These are phyloP conservation scores for Colletotrichum orbiculare DNA, from an alignment of 2,329 filamentous ascomycete genomes.

Conservation along the genomic window DNA sequence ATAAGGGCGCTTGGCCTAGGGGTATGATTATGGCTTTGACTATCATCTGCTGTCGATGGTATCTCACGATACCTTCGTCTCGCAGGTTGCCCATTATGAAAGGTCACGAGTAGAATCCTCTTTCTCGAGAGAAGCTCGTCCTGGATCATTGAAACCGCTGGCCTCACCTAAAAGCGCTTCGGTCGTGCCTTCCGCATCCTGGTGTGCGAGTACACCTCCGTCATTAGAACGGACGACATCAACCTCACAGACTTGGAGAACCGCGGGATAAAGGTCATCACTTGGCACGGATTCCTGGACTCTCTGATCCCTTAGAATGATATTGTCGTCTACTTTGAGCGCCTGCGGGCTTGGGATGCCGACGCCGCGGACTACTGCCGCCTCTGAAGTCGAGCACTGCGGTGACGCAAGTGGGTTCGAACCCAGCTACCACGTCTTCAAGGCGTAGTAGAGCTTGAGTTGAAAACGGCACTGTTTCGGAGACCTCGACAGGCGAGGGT, in stretches of 20 bases:
- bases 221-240: slow-evolving; percentile 44
- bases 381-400: slow-evolving; percentile 64
- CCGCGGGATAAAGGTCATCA: slow-evolving; percentile 53
- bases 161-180: slow-evolving; percentile 43
- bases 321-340: slow-evolving; percentile 44
- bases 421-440: slow-evolving; percentile 6
- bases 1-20: too few relatives aligned
- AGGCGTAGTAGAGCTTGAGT: not conserved
- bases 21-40: too few relatives aligned
- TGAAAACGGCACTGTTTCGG: slow-evolving; percentile 1
- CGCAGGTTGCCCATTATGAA: too few relatives aligned
- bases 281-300: slow-evolving; percentile 54
- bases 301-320: slow-evolving; percentile 47
- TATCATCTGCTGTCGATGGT: too few relatives aligned
- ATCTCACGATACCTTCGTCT: too few relatives aligned
- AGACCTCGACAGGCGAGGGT: slow-evolving; percentile 1
- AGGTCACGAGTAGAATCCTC: slow-evolving; percentile 31
- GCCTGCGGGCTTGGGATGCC: slow-evolving; percentile 4
- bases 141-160: slow-evolving; percentile 42
- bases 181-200: slow-evolving; percentile 37
- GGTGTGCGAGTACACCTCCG: slow-evolving; percentile 28
- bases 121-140: slow-evolving; percentile 52
- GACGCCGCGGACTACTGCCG: slow-evolving; percentile 60
- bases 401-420: slow-evolving; percentile 53
- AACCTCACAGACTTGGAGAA: slow-evolving; percentile 44